Evolutionary conservation across 345 rosid genomes (phyloP).

Genomic region (Linum tenue): DNA sequence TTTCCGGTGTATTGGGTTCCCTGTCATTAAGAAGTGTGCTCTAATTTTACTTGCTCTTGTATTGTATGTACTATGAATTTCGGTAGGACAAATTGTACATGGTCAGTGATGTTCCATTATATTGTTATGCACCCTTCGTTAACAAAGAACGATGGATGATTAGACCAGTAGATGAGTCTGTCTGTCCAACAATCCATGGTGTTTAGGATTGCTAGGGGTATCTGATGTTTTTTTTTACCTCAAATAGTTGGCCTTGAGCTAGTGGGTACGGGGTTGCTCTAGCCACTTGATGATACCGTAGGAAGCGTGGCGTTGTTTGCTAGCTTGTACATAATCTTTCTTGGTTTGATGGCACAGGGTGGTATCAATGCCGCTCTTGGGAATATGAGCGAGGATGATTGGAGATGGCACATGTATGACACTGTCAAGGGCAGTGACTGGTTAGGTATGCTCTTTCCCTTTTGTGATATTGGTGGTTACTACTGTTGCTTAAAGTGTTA

Average conservation of each 20-base stretch:
- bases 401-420: constrained; percentile 99
- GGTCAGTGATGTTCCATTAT: too few species aligned
- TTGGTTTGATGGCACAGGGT: constrained; percentile 44
- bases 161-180: neutral
- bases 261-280: neutral
- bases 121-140: too few species aligned
- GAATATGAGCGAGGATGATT: constrained; percentile 95
- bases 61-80: neutral
- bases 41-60: neutral
- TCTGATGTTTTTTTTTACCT: neutral
- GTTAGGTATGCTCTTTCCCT: constrained; percentile 48
- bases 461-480: neutral
- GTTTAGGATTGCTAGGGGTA: neutral
- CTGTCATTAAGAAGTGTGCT: neutral
- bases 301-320: neutral
- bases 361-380: constrained; percentile 98
- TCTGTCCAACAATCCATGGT: neutral
- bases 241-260: neutral
- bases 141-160: too few species aligned
- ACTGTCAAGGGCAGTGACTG: constrained; percentile 99
- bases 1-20: neutral
- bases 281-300: neutral
- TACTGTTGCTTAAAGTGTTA: neutral
- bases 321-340: constrained; percentile 9
- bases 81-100: too few species aligned